Conservation (phyloP, 345 rosid genomes). For the Syzygium aqueum region DNA sequence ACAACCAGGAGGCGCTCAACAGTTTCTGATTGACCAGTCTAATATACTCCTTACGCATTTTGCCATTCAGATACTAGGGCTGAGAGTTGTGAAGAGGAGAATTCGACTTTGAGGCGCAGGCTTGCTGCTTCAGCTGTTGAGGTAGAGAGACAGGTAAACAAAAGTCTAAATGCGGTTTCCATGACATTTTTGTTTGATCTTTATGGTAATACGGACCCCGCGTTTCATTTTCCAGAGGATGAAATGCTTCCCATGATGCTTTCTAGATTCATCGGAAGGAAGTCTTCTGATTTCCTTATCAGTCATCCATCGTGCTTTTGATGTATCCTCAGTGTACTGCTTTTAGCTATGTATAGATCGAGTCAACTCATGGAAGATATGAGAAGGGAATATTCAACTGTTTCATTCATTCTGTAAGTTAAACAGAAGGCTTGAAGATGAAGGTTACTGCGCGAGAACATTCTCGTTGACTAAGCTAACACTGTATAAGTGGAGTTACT, state of each 20-base stretch:
- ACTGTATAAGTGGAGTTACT: not conserved
- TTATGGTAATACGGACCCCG: not conserved
- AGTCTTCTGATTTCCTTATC: not conserved
- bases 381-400: not conserved
- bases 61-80: constrained; percentile 47
- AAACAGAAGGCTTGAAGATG: not conserved
- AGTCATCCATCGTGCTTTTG: not conserved
- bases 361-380: not conserved
- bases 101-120: constrained; percentile 53
- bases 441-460: not conserved
- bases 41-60: not conserved
- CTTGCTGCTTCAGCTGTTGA: constrained; percentile 77
- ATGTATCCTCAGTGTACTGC: not conserved
- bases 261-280: not conserved
- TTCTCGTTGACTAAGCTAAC: not conserved
- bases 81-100: constrained; percentile 67
- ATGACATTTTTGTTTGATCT: not conserved
- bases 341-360: not conserved
- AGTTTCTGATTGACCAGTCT: not conserved
- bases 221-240: constrained; percentile 62
- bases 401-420: not conserved
- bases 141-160: constrained; percentile 84
- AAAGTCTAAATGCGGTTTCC: not conserved
- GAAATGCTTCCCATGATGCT: constrained; percentile 84
- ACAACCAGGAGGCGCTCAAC: not conserved